Percentiles rank a stretch among this genome's conserved stretches.
Evolutionary conservation across 768 basidiomycete genomes (phyloP).

Genomic region (Russula sp.): DNA sequence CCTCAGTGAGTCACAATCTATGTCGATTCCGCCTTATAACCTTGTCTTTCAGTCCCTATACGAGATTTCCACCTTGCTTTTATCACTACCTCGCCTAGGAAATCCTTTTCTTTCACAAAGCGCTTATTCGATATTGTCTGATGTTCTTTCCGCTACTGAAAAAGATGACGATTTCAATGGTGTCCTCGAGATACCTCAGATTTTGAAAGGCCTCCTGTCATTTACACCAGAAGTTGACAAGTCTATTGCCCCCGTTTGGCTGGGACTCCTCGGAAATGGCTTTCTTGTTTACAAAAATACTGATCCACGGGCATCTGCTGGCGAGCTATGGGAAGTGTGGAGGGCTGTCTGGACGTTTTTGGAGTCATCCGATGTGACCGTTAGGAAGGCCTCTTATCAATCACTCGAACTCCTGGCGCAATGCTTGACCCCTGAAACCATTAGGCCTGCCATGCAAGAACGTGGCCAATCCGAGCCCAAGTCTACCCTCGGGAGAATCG

Average conservation of each 20-base stretch:
- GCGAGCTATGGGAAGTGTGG: slow-evolving; percentile 66
- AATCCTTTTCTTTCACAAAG: slow-evolving; percentile 89
- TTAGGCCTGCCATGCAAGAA: slow-evolving; percentile 51
- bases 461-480: slow-evolving; percentile 43
- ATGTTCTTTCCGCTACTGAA: slow-evolving; percentile 60
- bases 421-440: slow-evolving; percentile 67
- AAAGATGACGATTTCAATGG: slow-evolving; percentile 51
- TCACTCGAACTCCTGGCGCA: slow-evolving; percentile 61
- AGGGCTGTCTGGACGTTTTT: slow-evolving; percentile 73
- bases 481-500: slow-evolving; percentile 58
- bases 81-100: slow-evolving; percentile 80
- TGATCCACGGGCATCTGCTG: slow-evolving; percentile 49
- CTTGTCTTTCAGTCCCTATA: slow-evolving; percentile 60
- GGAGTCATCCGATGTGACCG: slow-evolving; percentile 60
- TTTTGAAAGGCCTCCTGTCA: slow-evolving; percentile 65
- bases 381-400: slow-evolving; percentile 60
- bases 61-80: slow-evolving; percentile 62
- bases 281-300: slow-evolving; percentile 61
- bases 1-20: slow-evolving; percentile 53
- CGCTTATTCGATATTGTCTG: slow-evolving; percentile 81
- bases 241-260: slow-evolving; percentile 72
- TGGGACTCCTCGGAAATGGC: slow-evolving; percentile 67
- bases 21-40: slow-evolving; percentile 17
- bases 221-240: slow-evolving; percentile 67
- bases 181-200: slow-evolving; percentile 52